Evolutionary conservation across 2,329 filamentous ascomycete species (phyloP), one percentile per base, ranked within the genome.

Genomic region (Zarea fungicola): DNA sequence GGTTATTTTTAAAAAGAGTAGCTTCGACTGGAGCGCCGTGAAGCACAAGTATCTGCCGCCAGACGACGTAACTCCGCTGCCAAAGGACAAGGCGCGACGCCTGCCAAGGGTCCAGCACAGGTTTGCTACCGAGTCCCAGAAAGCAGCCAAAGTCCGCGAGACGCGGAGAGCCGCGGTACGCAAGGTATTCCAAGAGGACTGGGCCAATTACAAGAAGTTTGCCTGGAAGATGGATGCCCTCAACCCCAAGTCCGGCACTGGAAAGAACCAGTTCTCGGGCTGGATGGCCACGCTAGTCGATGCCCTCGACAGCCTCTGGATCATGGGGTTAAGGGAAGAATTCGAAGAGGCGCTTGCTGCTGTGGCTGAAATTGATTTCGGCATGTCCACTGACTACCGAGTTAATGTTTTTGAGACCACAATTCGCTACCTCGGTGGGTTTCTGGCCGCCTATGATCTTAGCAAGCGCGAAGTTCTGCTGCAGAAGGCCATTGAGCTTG

Each of bases 341-440:
- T 89, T 88, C 58, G 72, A 79, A 26, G 72, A 78, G 55, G 83
- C 84, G 2, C 78, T 84, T 3, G 67, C 72, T 45, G 79, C 78
- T 1, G 75, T 81, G 6, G 68, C 75, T 13, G 57, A 58, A 54
- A 80, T 87, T 45, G 81, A 85, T 60, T 87, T 86, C 60, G 75
- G 77, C 2, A 73, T 65, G 2, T 77, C 79, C 0, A 63, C 65
- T 0, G 56, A 58, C 16, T 41, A 51, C 14, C 55, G 75, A 26
- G 77, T 87, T 54, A 85, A 84, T 53, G 69, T 86, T 0, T 87
- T 88, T 52, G 84, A 88, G 64, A 86, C 83, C 1, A 85, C 77
- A 10, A 87, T 87, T 50, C 77, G 84, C 35, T 87, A 87, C 59
- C 73, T 88, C 0, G 84, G 84, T 13, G 84, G 84, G 1, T 74